Conservation (phyloP, 768 basidiomycete genomes). For the Crassisporium funariophilum region DNA sequence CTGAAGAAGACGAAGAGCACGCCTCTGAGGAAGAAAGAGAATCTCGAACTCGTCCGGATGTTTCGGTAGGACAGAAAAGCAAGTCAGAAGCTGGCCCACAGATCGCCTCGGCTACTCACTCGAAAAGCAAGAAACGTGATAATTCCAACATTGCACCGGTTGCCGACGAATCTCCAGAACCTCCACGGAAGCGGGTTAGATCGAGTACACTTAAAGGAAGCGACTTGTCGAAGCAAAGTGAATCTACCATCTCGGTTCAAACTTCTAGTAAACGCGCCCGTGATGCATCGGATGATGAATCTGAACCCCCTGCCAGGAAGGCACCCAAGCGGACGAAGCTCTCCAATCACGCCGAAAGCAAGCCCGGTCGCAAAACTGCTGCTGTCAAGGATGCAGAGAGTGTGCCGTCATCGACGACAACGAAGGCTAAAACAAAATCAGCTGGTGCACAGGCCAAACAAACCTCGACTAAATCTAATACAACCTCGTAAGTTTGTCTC, state of each 20-base stretch:
- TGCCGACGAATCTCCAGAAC: not conserved
- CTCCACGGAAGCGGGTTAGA: slow-evolving; percentile 12
- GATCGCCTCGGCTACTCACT: not conserved
- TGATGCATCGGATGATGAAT: too few relatives aligned
- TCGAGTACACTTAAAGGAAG: too few relatives aligned
- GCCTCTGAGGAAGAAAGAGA: not conserved
- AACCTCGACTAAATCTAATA: not conserved
- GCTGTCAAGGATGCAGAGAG: not conserved
- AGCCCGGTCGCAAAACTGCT: slow-evolving; percentile 4
- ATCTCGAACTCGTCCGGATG: not conserved
- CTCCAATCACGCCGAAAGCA: not conserved
- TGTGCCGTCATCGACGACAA: slow-evolving; percentile 1
- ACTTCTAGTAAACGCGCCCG: too few relatives aligned
- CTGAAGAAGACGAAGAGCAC: slow-evolving; percentile 10
- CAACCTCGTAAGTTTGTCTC: slow-evolving; percentile 13
- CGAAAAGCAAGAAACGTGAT: slow-evolving; percentile 7
- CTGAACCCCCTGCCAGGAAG: slow-evolving; percentile 1
- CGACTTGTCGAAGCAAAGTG: not conserved
- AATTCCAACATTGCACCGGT: not conserved
- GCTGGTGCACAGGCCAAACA: not conserved
- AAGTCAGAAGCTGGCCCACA: not conserved
- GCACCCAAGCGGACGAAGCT: slow-evolving; percentile 12
- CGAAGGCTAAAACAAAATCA: not conserved
- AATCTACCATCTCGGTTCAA: too few relatives aligned
- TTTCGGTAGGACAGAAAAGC: not conserved